These are phyloP conservation scores for Dioszegia crocea DNA, from an alignment of 768 basidiomycete species.

Conservation along the genomic window DNA sequence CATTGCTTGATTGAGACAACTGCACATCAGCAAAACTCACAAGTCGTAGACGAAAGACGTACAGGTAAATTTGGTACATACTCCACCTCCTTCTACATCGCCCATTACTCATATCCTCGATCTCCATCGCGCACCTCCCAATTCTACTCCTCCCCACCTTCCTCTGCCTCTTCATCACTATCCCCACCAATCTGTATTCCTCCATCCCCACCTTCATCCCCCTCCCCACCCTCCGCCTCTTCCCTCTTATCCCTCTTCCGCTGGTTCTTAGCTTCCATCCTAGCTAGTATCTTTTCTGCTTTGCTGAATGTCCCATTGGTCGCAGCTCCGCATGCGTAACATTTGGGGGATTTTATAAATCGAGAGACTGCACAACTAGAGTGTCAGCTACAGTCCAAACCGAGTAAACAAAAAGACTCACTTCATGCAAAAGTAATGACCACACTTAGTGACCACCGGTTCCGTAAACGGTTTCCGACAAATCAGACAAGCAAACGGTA, in stretches of 20 bases:
- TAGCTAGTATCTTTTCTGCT: slow-evolving; percentile 86
- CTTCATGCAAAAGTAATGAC: slow-evolving; percentile 90
- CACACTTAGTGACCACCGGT: slow-evolving; percentile 91
- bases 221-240: slow-evolving; percentile 43
- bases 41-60: no score
- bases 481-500: slow-evolving; percentile 97
- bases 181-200: slow-evolving; percentile 43
- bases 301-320: slow-evolving; percentile 94
- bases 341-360: slow-evolving; percentile 82
- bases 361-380: slow-evolving; percentile 81
- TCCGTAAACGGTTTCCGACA: slow-evolving; percentile 92
- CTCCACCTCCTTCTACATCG: no score
- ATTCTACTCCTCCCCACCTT: slow-evolving; percentile 1
- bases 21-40: no score
- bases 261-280: slow-evolving; percentile 69
- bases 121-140: no score
- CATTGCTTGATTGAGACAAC: no score
- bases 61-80: no score
- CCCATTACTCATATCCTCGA: no score
- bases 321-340: slow-evolving; percentile 84
- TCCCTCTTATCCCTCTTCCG: slow-evolving; percentile 54
- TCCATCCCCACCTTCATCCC: slow-evolving; percentile 32
- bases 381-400: slow-evolving; percentile 2
- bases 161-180: slow-evolving; percentile 17
- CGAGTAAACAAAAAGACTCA: slow-evolving; percentile 24